A percentile compares a stretch with the other conserved stretches of the same genome.
Conservation (phyloP, 257 asterid species). For the Perilla frutescens region DNA sequence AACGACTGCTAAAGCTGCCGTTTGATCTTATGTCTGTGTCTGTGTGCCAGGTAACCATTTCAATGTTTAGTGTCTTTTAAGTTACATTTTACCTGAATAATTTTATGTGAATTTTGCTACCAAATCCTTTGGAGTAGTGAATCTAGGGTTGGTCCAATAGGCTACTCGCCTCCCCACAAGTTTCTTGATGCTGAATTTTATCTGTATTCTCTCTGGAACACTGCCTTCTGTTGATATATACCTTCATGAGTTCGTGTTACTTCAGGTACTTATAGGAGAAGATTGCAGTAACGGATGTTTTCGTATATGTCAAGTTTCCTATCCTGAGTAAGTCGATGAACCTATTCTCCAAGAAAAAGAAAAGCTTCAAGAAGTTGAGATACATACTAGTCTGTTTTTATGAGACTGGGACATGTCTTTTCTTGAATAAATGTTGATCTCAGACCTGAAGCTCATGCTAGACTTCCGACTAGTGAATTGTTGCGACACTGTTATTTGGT, state of each 20-base stretch:
- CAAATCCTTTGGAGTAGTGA: neutral
- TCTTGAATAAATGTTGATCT: neutral
- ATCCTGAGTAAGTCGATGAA: neutral
- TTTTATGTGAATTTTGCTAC: neutral
- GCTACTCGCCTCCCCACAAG: neutral
- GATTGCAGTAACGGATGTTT: neutral
- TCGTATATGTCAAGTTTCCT: neutral
- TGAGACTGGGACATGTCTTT: neutral
- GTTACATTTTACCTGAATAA: neutral
- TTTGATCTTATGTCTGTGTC: conserved; percentile 38
- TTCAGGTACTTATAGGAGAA: neutral
- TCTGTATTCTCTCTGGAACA: neutral
- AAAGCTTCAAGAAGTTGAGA: neutral
- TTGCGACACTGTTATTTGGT: neutral
- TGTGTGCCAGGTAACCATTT: neutral
- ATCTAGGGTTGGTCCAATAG: neutral
- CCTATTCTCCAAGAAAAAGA: neutral
- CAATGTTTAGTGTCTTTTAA: neutral
- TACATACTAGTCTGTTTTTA: neutral
- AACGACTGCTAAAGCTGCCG: conserved; percentile 54
- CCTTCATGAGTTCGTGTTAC: neutral
- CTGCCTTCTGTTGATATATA: neutral
- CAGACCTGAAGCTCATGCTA: neutral
- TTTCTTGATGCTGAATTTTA: neutral
- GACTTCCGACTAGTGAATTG: neutral